These are phyloP conservation scores for Pythium volutum DNA, from an alignment of 352 stramenopile species.

Conservation along the genomic window DNA sequence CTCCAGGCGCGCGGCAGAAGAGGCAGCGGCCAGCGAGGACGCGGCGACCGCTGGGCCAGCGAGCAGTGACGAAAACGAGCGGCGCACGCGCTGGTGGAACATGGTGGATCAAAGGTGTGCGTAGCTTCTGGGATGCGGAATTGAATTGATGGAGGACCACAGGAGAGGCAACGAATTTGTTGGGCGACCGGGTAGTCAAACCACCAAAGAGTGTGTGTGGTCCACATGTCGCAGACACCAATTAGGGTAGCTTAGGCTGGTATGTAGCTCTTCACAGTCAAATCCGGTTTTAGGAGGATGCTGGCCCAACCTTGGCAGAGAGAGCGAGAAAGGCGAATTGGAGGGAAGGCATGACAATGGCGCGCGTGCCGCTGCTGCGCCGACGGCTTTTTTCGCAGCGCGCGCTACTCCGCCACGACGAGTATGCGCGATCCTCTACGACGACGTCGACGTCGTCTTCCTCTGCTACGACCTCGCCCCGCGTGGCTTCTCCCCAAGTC, in stretches of 20 bases:
- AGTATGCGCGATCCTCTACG: constrained; percentile 25
- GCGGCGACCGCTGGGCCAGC: constrained; percentile 18
- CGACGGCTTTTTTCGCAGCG: constrained; percentile 60
- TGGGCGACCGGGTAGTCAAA: constrained; percentile 11
- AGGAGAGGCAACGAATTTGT: background rate
- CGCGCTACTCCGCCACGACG: constrained; percentile 44
- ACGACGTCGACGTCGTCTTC: constrained; percentile 3
- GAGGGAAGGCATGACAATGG: constrained; percentile 4
- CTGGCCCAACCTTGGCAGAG: no score
- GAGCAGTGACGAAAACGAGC: constrained; percentile 18
- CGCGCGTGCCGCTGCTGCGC: constrained; percentile 18
- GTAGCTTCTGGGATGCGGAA: background rate
- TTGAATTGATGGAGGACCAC: background rate
- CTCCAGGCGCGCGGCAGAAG: constrained; percentile 14
- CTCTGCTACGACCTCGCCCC: constrained; percentile 25
- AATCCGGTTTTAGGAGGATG: no score
- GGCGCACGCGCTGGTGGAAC: constrained; percentile 18
- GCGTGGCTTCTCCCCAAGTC: constrained; percentile 29
- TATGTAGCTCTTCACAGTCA: no score
- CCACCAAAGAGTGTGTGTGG: background rate
- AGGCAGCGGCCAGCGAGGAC: constrained; percentile 4
- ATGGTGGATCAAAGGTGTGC: constrained; percentile 12
- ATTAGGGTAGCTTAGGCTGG: background rate
- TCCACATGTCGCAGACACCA: constrained; percentile 1
- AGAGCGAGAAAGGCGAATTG: background rate